Percentiles rank a stretch among this genome's conserved stretches.
phyloP scores from a whole-genome alignment of 352 stramenopile genomes.

The Globisporangium emineosum region DNA sequence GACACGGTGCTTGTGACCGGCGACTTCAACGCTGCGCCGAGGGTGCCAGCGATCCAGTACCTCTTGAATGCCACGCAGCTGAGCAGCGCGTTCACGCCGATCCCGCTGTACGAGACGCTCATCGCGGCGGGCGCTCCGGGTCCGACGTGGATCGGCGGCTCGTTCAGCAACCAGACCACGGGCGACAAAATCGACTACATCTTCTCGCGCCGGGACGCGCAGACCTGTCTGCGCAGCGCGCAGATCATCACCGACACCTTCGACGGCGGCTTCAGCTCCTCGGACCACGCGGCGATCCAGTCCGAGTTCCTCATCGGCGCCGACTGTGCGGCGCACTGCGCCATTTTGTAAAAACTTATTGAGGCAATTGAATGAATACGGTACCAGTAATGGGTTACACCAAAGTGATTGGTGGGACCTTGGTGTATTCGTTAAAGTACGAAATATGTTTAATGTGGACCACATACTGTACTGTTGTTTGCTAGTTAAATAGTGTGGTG shows the following conservation, averaged over 20 bases:
- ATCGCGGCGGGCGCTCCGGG: conserved; percentile 34
- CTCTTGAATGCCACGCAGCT: conserved; percentile 26
- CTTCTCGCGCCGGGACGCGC: conserved; percentile 42
- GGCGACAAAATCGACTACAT: conserved; percentile 70
- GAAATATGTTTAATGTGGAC: not conserved
- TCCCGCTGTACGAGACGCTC: conserved; percentile 66
- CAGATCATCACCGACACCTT: conserved; percentile 48
- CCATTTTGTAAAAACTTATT: no score
- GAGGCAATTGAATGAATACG: no score
- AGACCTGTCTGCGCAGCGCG: conserved; percentile 39
- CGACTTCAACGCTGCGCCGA: conserved; percentile 54
- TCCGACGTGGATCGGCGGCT: conserved; percentile 59
- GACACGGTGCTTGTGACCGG: conserved; percentile 67
- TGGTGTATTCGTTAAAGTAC: not conserved
- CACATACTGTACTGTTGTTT: no score
- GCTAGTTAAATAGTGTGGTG: no score
- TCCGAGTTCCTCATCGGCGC: conserved; percentile 60
- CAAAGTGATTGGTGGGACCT: not conserved
- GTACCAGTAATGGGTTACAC: no score
- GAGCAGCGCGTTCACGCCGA: conserved; percentile 27
- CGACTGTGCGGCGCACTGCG: not conserved
- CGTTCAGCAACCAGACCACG: conserved; percentile 31
- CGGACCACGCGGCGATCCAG: conserved; percentile 61
- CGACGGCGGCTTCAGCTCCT: conserved; percentile 45
- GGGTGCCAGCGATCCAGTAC: conserved; percentile 39